Conservation (phyloP, 306 rosid genomes). For the Cicer pinnatifidum region DNA sequence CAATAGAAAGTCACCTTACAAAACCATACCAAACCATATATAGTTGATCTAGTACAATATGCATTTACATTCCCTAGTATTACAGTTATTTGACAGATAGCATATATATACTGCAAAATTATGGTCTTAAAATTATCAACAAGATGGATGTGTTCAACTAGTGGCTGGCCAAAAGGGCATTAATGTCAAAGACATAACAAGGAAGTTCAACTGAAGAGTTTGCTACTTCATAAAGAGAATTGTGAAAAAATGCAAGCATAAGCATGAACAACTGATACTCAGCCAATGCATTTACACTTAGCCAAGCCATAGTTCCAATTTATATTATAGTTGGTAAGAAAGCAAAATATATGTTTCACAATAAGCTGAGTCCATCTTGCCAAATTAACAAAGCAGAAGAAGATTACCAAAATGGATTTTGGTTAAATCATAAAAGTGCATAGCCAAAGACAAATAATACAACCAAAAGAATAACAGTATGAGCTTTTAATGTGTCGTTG, state of each 20-base stretch:
- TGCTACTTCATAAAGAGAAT: constrained; percentile 29
- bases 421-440: constrained; percentile 15
- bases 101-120: no score
- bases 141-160: no score
- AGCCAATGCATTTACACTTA: no score
- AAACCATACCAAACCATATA: no score
- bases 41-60: no score
- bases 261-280: constrained; percentile 29
- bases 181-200: constrained; percentile 26
- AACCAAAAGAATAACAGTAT: constrained; percentile 22
- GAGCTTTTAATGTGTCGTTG: constrained; percentile 12
- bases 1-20: no score
- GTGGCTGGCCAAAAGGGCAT: no score
- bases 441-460: constrained; percentile 32
- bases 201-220: constrained; percentile 37
- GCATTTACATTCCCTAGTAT: no score
- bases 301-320: constrained; percentile 94
- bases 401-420: not conserved
- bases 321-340: constrained; percentile 71
- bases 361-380: constrained; percentile 25
- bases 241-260: constrained; percentile 29
- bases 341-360: constrained; percentile 19
- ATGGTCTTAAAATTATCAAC: no score
- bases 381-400: constrained; percentile 40
- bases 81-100: no score